Percentiles rank a stretch among this genome's conserved stretches.
These are phyloP conservation scores for Naganishia kalamii DNA, from an alignment of 768 basidiomycete species.

Conservation along the genomic window DNA sequence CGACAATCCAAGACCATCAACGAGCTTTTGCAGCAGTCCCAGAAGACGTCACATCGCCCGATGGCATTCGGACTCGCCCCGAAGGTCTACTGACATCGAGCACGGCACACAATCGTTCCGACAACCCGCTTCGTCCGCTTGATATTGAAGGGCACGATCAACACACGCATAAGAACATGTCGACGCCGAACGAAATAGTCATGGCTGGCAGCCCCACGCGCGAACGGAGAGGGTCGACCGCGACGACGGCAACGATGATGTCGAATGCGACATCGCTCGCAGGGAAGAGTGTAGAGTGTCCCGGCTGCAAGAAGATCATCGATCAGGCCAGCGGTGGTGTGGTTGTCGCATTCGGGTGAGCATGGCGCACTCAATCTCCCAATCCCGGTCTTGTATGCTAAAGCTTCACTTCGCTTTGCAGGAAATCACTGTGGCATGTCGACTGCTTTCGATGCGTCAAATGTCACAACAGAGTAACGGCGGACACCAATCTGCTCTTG, in stretches of 20 bases:
- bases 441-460: conserved; percentile 87
- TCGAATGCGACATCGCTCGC: conserved; percentile 8
- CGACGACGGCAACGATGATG: background rate
- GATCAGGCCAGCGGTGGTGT: conserved; percentile 50
- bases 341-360: conserved; percentile 93
- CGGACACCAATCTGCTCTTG: conserved; percentile 93
- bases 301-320: conserved; percentile 28
- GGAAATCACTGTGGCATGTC: conserved; percentile 78
- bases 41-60: conserved; percentile 5
- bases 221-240: background rate
- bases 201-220: background rate
- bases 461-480: conserved; percentile 80
- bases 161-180: background rate
- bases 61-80: background rate
- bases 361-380: conserved; percentile 23
- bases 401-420: conserved; percentile 40
- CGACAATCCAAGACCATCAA: background rate
- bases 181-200: background rate
- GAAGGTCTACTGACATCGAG: conserved; percentile 6
- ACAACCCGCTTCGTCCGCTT: background rate
- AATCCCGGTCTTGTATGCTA: background rate
- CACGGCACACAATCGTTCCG: conserved; percentile 1
- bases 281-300: conserved; percentile 22
- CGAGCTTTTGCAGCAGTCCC: background rate
- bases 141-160: background rate